Percentiles rank a stretch among this genome's conserved stretches.
These are phyloP conservation scores for Lotus japonicus DNA, from an alignment of 306 rosid species.

Conservation along the genomic window DNA sequence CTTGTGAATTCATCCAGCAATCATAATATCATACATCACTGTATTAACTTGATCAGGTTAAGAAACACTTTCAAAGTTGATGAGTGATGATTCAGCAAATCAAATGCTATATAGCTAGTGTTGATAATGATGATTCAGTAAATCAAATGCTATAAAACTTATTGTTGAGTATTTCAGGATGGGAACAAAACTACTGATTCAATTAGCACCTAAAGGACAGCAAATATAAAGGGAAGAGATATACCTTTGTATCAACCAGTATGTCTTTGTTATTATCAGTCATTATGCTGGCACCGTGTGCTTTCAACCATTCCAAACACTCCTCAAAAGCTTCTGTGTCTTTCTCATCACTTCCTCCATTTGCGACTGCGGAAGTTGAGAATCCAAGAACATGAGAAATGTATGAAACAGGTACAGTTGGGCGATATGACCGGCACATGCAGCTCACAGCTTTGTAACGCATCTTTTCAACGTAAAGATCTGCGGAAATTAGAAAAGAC, in stretches of 20 bases:
- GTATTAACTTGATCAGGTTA: not conserved
- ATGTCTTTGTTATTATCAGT: conserved; percentile 62
- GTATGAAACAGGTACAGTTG: conserved; percentile 71
- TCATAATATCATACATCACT: too few species aligned
- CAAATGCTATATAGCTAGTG: not conserved
- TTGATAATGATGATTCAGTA: too few species aligned
- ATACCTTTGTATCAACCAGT: conserved; percentile 78
- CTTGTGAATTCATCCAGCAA: not conserved
- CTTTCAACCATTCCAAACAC: conserved; percentile 91
- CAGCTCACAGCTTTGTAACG: conserved; percentile 84
- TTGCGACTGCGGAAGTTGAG: too few species aligned
- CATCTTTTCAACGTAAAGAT: conserved; percentile 90
- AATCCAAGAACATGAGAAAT: conserved; percentile 84
- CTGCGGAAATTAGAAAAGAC: conserved; percentile 34
- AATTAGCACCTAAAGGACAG: not conserved
- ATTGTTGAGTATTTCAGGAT: not conserved
- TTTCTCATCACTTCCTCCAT: conserved; percentile 46
- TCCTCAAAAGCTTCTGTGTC: conserved; percentile 67
- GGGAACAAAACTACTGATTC: not conserved
- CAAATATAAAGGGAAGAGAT: conserved; percentile 9
- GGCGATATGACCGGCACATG: conserved; percentile 96
- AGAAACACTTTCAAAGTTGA: not conserved
- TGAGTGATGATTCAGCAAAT: not conserved
- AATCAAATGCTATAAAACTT: not conserved
- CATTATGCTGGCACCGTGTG: conserved; percentile 67